These are phyloP conservation scores for Ogataea sp. DNA, from an alignment of 805 yeast genomes.

Conservation along the genomic window DNA sequence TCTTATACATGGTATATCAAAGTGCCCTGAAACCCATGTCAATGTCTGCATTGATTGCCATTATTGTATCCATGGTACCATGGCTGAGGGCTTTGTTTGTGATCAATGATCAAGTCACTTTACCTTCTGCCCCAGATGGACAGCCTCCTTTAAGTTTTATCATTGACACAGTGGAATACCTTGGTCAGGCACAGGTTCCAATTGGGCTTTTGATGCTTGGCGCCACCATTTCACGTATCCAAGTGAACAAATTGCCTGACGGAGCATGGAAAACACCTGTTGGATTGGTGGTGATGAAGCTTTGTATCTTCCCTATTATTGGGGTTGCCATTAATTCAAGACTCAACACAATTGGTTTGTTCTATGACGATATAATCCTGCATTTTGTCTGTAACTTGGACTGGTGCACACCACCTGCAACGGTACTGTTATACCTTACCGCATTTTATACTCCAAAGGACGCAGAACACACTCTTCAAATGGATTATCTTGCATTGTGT, in stretches of 20 bases:
- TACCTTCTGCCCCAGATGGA: constrained; percentile 77
- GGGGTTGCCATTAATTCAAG: constrained; percentile 66
- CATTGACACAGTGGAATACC: constrained; percentile 71
- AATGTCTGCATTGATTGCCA: constrained; percentile 53
- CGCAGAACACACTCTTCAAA: constrained; percentile 45
- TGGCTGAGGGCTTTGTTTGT: constrained; percentile 73
- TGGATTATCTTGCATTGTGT: constrained; percentile 78
- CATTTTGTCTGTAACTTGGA: constrained; percentile 67
- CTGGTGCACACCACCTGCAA: constrained; percentile 81
- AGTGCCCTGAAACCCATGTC: constrained; percentile 70
- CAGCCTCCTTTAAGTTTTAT: constrained; percentile 78
- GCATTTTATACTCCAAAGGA: constrained; percentile 74
- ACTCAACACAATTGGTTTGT: constrained; percentile 54
- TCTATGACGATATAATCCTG: constrained; percentile 49
- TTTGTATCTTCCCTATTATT: constrained; percentile 69
- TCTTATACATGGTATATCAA: constrained; percentile 13
- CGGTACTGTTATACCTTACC: constrained; percentile 80
- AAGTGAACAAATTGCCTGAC: constrained; percentile 48
- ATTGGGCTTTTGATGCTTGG: constrained; percentile 77
- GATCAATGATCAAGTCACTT: constrained; percentile 32
- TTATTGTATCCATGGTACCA: constrained; percentile 76
- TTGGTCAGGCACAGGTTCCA: constrained; percentile 87
- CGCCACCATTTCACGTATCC: constrained; percentile 76
- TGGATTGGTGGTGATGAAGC: constrained; percentile 45
- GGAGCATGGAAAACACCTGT: constrained; percentile 68